Base-by-base conservation (phyloP, 73 alveolate species). In the Blepharisma japonicum region DNA sequence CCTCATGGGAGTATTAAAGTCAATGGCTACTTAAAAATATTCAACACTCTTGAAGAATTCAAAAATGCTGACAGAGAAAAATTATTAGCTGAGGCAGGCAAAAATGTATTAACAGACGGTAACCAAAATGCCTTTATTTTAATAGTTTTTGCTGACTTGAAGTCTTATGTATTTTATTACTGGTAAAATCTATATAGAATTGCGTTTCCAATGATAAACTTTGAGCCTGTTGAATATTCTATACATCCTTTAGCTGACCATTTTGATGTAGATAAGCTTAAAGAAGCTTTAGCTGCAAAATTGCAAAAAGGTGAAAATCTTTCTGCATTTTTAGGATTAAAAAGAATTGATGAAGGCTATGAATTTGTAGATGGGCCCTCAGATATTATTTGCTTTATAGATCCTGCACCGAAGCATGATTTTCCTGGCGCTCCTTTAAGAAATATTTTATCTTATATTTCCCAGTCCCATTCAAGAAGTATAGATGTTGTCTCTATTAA, bases 11-110 rank as follows among this genome's bases (percentile, higher is more conserved):
- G 32, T 9, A 45, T 70, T 7, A 50, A 55, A 49, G 55, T 80
- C 7, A 48, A 25, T 0, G 91, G 95, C 27, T 55, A 42, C 14
- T 55, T 87, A 32, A 51, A 77, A 20, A 81, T 83, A 56, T 38
- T 78, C 47, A 88, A 88, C 79, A 88, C 91, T 6, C 71, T 82
- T 45, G 95, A 88, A 71, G 95, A 88, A 48, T 88, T 71, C 71
- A 55, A 80, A 11, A 74, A 80, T 7, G 6, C 49, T 8, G 86
- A 83, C 46, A 47, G 55, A 4, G n/a, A 27, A 6, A 20, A 39
- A 4, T 7, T 79, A 6, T 11, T 77, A 2, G 61, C 11, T 21
- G 71, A 79, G 8, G 77, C 68, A 38, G 55, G 72, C 1, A 9
- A 67, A 25, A 23, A 6, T 49, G 7, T 48, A 39, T 32, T 32